These are phyloP conservation scores for Adansonia gregorii DNA, from an alignment of 441 rosid genomes.

Conservation along the genomic window DNA sequence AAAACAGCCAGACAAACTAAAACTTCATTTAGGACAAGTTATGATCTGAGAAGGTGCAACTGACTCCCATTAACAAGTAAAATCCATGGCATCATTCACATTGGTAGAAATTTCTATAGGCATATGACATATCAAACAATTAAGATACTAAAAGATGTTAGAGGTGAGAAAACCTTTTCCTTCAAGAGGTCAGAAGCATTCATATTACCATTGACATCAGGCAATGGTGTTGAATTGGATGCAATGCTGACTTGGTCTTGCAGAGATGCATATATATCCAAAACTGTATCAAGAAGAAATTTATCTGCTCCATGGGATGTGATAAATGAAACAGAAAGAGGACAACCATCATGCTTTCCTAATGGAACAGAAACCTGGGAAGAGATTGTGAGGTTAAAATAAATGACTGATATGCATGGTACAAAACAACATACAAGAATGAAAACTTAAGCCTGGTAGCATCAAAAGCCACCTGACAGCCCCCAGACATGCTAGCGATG, in stretches of 20 bases:
- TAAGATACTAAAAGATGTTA: slow-evolving; percentile 13
- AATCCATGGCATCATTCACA: background rate
- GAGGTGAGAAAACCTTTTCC: slow-evolving; percentile 68
- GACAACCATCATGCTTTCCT: slow-evolving; percentile 66
- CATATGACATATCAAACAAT: background rate
- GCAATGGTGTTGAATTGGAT: slow-evolving; percentile 52
- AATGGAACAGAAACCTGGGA: slow-evolving; percentile 80
- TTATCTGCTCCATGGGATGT: slow-evolving; percentile 85
- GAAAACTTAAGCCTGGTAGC: slow-evolving; percentile 26
- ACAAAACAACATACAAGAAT: background rate
- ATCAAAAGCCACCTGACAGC: slow-evolving; percentile 73
- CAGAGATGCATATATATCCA: slow-evolving; percentile 76
- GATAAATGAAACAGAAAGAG: slow-evolving; percentile 79
- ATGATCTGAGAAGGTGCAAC: slow-evolving; percentile 9
- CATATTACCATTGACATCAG: slow-evolving; percentile 53
- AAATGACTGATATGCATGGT: slow-evolving; percentile 15
- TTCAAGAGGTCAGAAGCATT: slow-evolving; percentile 84
- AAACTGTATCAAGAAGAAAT: slow-evolving; percentile 84
- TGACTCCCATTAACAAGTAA: background rate
- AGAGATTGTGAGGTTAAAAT: slow-evolving; percentile 21
- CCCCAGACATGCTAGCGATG: slow-evolving; percentile 93
- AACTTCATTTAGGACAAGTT: background rate
- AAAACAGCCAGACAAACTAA: background rate
- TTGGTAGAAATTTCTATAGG: background rate
- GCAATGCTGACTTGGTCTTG: slow-evolving; percentile 71